Evolutionary conservation across 352 stramenopile species (phyloP), one percentile per base, ranked within the genome.

Genomic region (Phytophthora cajani): DNA sequence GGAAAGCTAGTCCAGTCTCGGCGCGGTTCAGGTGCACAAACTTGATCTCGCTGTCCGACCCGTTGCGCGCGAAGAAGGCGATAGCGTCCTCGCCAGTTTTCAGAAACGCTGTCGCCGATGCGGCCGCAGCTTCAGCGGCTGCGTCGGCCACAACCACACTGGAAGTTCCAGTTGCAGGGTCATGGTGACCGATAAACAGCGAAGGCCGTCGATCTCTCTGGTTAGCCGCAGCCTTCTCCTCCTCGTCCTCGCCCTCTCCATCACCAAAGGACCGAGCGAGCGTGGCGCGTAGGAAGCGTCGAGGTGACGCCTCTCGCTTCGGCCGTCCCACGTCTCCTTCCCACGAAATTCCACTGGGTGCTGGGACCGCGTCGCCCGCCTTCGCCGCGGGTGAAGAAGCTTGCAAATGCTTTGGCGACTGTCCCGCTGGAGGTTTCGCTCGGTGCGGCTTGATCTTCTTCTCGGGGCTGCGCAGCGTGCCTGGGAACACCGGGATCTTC

Each of bases 21-120:
- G 89, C 87, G 19, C 91, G 87, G 52, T 98, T 97, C 5, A 98
- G 63, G 62, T 98, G 91, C 25, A 99, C 92, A 60, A 98, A 98
- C 79, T 98, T 99, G 60, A 98, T 94, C 55, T 94, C 88, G 54
- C 80, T 97, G 46, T 94, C 90, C 2, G 91, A 89, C 23, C 94
- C 92, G 68, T 98, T 94, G 55, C 94, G 87, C 1, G 92, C 94
- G 49, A 98, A 98, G 63, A 98, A 98, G 1, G 96, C 92, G 30
- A 98, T 98, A 1, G 91, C 85, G 60, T 98, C 95, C 69, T 98
- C 93, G 5, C 93, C 91, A 0, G 87, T 86, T 38, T 87, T 87
- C 0, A 94, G 58, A 40, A 93, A 91, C 0, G 76, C 78, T 17
- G 74, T 81, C 0, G 83, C 82, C 19, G 74, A 84, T 5, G 75